A percentile compares a stretch with the other conserved stretches of the same genome.
Conservation (phyloP, 345 rosid species). For the Pistacia integerrima region DNA sequence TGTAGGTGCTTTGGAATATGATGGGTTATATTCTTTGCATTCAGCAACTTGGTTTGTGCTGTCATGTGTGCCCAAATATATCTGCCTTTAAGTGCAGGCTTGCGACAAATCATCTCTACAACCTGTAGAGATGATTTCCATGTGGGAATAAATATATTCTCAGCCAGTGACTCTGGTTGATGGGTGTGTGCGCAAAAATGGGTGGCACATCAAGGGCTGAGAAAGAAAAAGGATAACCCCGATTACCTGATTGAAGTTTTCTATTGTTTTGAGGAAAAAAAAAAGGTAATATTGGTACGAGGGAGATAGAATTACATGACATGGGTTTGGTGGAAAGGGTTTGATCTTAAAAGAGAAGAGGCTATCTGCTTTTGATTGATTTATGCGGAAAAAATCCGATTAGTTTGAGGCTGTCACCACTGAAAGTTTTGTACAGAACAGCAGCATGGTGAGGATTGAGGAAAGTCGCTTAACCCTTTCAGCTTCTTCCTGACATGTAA, state of each 20-base stretch:
- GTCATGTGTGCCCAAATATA: slow-evolving; percentile 52
- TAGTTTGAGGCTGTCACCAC: slow-evolving; percentile 21
- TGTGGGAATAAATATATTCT: slow-evolving; percentile 32
- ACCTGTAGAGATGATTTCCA: slow-evolving; percentile 20
- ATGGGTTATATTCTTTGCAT: slow-evolving; percentile 74
- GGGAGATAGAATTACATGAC: slow-evolving; percentile 49
- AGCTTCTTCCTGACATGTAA: slow-evolving; percentile 56
- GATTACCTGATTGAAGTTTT: slow-evolving; percentile 37
- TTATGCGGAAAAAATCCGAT: slow-evolving; percentile 7
- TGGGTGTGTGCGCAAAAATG: slow-evolving; percentile 30
- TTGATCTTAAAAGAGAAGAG: slow-evolving; percentile 16
- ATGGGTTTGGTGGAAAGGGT: slow-evolving; percentile 47
- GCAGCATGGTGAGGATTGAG: background rate
- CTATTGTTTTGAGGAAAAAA: slow-evolving; percentile 27
- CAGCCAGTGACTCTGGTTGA: slow-evolving; percentile 30
- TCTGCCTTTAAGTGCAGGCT: slow-evolving; percentile 27
- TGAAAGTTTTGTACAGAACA: slow-evolving; percentile 32
- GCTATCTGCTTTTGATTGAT: slow-evolving; percentile 2
- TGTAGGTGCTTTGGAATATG: slow-evolving; percentile 29
- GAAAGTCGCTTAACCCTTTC: slow-evolving; percentile 42
- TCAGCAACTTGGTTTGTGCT: slow-evolving; percentile 80
- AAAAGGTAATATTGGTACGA: slow-evolving; percentile 24
- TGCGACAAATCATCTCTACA: slow-evolving; percentile 27
- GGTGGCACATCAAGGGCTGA: slow-evolving; percentile 57
- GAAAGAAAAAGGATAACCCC: slow-evolving; percentile 54